Conservation (phyloP, 2,329 filamentous ascomycete species). For the Sporothrix variecibatus region DNA sequence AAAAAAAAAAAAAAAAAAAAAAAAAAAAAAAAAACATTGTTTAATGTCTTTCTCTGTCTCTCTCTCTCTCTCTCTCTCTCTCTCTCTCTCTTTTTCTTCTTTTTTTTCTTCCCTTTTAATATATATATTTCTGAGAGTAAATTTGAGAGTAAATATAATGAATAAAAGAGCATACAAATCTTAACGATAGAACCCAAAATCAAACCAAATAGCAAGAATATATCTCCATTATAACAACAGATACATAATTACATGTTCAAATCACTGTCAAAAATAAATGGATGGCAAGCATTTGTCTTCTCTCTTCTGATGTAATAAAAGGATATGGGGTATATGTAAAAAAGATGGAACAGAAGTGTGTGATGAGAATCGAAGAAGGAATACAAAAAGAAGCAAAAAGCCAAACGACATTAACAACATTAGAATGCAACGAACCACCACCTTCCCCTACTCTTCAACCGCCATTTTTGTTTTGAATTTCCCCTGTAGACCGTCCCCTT, state of each 20-base stretch:
- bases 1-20: too few relatives aligned
- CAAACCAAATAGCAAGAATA: not conserved
- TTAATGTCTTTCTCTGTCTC: too few relatives aligned
- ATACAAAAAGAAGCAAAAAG: not conserved
- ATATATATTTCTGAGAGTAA: not conserved
- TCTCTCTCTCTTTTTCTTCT: not conserved
- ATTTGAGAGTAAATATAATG: not conserved
- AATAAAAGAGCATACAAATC: not conserved
- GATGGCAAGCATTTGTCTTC: not conserved
- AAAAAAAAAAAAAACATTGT: too few relatives aligned
- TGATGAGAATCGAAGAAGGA: not conserved
- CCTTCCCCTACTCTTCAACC: not conserved
- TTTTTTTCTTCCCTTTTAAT: not conserved
- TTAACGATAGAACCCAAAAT: not conserved
- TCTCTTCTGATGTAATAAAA: slow-evolving; percentile 5
- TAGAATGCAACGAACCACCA: not conserved
- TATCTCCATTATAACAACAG: not conserved
- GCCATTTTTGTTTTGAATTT: not conserved
- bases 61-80: too few relatives aligned
- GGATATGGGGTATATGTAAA: slow-evolving; percentile 17
- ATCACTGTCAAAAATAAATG: not conserved
- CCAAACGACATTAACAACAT: not conserved
- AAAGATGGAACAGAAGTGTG: slow-evolving; percentile 1
- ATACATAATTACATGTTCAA: not conserved
- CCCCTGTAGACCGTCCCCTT: not conserved